These are phyloP conservation scores for Catunica adiposa DNA, from an alignment of 2,329 filamentous ascomycete species.

Conservation along the genomic window DNA sequence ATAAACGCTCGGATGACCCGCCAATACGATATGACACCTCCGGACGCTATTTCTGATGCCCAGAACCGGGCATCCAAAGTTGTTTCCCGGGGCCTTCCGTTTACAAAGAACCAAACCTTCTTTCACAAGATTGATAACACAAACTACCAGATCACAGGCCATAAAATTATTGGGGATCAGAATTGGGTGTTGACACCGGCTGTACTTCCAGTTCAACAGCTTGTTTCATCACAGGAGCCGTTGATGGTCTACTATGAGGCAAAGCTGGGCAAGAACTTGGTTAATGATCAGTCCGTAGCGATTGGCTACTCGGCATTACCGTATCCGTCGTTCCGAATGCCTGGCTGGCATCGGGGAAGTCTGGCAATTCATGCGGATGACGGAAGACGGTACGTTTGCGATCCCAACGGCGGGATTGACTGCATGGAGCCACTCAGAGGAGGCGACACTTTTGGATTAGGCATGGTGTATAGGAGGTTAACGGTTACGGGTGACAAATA, in stretches of 20 bases:
- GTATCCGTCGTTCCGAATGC: slow-evolving; percentile 61
- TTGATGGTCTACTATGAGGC: slow-evolving; percentile 54
- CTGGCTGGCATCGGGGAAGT: slow-evolving; percentile 64
- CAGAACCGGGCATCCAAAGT: neutral
- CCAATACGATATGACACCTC: neutral
- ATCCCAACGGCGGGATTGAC: slow-evolving; percentile 53
- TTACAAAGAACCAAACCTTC: too few species aligned
- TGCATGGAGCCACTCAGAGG: slow-evolving; percentile 48
- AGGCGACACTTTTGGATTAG: slow-evolving; percentile 54
- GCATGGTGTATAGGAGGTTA: slow-evolving; percentile 40
- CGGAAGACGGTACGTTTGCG: slow-evolving; percentile 59
- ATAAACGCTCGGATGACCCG: neutral
- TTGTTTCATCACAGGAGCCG: neutral
- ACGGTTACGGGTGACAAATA: slow-evolving; percentile 20
- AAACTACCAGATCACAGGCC: neutral
- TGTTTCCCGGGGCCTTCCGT: too few species aligned
- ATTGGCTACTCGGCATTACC: slow-evolving; percentile 58
- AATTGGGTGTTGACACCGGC: slow-evolving; percentile 53
- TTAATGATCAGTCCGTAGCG: slow-evolving; percentile 33
- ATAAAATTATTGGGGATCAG: slow-evolving; percentile 35
- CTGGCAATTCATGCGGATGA: slow-evolving; percentile 68
- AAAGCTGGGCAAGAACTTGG: slow-evolving; percentile 31
- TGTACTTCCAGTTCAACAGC: slow-evolving; percentile 42
- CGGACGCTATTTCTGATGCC: neutral
- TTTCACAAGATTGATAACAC: too few species aligned